Evolutionary conservation across 805 yeast genomes (phyloP).

Genomic region (Candida coquimbonensis): DNA sequence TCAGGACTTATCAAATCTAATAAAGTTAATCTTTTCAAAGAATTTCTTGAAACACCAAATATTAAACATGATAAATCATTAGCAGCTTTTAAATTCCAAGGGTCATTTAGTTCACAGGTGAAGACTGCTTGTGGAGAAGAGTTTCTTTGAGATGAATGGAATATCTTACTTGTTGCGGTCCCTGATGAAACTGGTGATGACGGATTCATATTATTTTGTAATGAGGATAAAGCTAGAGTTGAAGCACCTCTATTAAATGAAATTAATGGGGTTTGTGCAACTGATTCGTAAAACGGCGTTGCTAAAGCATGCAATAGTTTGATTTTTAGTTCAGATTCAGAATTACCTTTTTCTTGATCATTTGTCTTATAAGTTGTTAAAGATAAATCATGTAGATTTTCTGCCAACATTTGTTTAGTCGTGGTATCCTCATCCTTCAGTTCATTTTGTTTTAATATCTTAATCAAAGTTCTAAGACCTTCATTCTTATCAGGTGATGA

Average conservation of each 20-base stretch:
- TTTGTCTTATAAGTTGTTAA: conserved; percentile 29
- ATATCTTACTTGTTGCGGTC: conserved; percentile 30
- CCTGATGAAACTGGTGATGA: conserved; percentile 6
- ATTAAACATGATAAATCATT: conserved; percentile 85
- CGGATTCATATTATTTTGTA: conserved; percentile 6
- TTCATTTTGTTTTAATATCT: conserved; percentile 34
- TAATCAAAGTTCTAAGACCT: conserved; percentile 39
- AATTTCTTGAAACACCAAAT: conserved; percentile 70
- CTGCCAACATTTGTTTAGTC: conserved; percentile 32
- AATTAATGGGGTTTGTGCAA: conserved; percentile 20
- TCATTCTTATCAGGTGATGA: conserved; percentile 2
- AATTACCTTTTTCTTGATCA: conserved; percentile 4
- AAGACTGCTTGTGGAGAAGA: conserved; percentile 67
- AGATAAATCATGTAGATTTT: conserved; percentile 52
- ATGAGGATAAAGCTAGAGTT: conserved; percentile 25
- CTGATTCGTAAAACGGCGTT: conserved; percentile 44
- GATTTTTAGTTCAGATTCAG: conserved; percentile 24
- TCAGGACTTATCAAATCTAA: conserved; percentile 76
- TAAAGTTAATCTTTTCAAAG: conserved; percentile 54
- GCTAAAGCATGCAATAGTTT: conserved; percentile 57
- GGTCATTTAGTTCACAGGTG: conserved; percentile 65
- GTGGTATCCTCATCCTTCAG: conserved; percentile 24
- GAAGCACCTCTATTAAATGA: conserved; percentile 22
- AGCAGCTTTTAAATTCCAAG: conserved; percentile 78
- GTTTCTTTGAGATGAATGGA: conserved; percentile 67